phyloP scores from a whole-genome alignment of 805 yeast species.

The Candida dendrica region DNA sequence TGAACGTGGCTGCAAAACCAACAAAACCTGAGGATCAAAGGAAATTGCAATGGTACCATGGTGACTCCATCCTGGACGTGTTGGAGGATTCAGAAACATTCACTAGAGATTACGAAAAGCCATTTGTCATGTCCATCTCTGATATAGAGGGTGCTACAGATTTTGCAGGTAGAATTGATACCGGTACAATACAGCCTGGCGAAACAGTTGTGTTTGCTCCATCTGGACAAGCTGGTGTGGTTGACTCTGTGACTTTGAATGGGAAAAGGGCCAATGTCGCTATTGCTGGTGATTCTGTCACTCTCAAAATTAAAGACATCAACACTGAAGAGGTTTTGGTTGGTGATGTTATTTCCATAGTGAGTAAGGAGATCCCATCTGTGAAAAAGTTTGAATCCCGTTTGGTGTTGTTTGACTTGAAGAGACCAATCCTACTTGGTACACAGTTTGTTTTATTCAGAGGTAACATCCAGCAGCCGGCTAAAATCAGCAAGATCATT shows the following conservation, averaged over 20 bases:
- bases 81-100: conserved; percentile 81
- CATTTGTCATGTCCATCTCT: conserved; percentile 84
- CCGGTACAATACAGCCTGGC: conserved; percentile 88
- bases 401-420: conserved; percentile 84
- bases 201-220: conserved; percentile 88
- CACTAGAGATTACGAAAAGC: conserved; percentile 75
- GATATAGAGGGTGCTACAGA: conserved; percentile 89
- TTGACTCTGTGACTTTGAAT: conserved; percentile 85
- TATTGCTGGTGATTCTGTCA: conserved; percentile 87
- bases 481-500: conserved; percentile 72
- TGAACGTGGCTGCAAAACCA: conserved; percentile 81
- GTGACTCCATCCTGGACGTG: conserved; percentile 81
- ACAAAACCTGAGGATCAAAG: conserved; percentile 54
- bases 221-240: conserved; percentile 85
- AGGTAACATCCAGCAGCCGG: conserved; percentile 91
- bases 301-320: conserved; percentile 87
- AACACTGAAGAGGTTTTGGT: conserved; percentile 85
- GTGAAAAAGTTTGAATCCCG: conserved; percentile 74
- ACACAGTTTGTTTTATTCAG: conserved; percentile 89
- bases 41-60: conserved; percentile 34
- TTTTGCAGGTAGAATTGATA: conserved; percentile 92
- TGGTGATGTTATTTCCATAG: conserved; percentile 91
- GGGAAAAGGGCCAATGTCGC: conserved; percentile 76
- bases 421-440: conserved; percentile 87
- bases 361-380: conserved; percentile 83